A percentile compares a stretch with the other conserved stretches of the same genome.
Evolutionary conservation across 148 eudicot genomes (phyloP).

Genomic region (Rhododendron vialii): DNA sequence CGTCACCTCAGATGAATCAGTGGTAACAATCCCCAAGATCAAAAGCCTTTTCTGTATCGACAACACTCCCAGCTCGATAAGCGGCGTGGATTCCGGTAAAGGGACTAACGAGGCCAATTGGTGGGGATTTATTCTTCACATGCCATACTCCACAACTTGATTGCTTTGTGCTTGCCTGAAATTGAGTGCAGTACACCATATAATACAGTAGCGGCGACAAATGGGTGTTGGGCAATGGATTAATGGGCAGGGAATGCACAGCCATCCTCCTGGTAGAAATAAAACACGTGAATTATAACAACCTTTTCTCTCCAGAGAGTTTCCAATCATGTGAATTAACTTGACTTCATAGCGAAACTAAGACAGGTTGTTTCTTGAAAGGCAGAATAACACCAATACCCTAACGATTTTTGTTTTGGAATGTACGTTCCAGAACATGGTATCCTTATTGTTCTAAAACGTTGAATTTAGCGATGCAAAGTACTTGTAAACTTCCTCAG

Average conservation of each 20-base stretch:
- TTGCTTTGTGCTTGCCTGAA: slow-evolving; percentile 1
- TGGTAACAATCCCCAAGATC: slow-evolving; percentile 4
- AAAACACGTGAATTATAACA: not conserved
- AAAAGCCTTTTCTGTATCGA: slow-evolving; percentile 7
- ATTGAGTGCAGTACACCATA: slow-evolving; percentile 5
- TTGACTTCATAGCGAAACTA: not conserved
- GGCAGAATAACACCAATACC: not conserved
- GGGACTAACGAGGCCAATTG: slow-evolving; percentile 14
- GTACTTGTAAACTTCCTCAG: not conserved
- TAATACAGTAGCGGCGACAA: slow-evolving; percentile 8
- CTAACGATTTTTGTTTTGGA: not conserved
- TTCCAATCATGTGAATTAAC: not conserved
- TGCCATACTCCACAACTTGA: slow-evolving; percentile 7
- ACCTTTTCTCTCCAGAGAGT: not conserved
- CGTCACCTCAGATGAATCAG: not conserved
- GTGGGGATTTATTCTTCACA: slow-evolving; percentile 18
- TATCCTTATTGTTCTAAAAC: not conserved
- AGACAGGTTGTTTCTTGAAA: not conserved
- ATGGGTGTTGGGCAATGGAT: slow-evolving; percentile 14
- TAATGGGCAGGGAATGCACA: slow-evolving; percentile 15
- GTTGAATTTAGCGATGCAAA: not conserved
- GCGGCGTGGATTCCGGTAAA: slow-evolving; percentile 6
- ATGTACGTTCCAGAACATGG: not conserved
- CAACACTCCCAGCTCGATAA: slow-evolving; percentile 9
- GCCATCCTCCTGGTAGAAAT: slow-evolving; percentile 27